Percentiles rank a stretch among this genome's conserved stretches.
phyloP scores from a whole-genome alignment of 2,329 filamentous ascomycete genomes.

The Epichloe coenophiala region DNA sequence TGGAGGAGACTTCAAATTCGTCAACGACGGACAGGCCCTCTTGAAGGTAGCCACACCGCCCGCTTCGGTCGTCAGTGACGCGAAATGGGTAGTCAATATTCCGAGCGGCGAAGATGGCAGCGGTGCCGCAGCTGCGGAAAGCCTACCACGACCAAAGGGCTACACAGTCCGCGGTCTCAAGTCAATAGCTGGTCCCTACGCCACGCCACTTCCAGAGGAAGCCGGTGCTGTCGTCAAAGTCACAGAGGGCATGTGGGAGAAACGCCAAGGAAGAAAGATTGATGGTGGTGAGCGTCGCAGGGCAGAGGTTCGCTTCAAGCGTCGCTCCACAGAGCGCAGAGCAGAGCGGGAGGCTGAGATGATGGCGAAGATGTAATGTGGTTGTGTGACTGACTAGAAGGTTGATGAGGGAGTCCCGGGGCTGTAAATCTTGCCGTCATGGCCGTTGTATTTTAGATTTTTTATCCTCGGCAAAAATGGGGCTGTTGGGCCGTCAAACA shows the following conservation, averaged over 20 bases:
- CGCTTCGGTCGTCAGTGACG: constrained; percentile 24
- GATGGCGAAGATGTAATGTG: constrained; percentile 17
- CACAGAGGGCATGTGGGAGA: constrained; percentile 87
- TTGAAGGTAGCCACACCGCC: constrained; percentile 33
- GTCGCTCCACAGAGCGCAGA: constrained; percentile 63
- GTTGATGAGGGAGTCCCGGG: not conserved
- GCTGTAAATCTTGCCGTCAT: not conserved
- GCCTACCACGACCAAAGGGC: constrained; percentile 19
- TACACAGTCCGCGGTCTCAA: constrained; percentile 56
- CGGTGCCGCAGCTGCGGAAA: constrained; percentile 5
- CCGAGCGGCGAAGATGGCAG: constrained; percentile 29
- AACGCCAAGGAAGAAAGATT: constrained; percentile 75
- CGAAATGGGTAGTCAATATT: constrained; percentile 43
- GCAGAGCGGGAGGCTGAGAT: constrained; percentile 41
- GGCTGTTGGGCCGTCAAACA: too few species aligned
- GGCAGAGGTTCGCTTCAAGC: constrained; percentile 78
- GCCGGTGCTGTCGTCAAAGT: constrained; percentile 53
- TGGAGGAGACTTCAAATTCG: constrained; percentile 68
- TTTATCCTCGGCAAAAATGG: not conserved
- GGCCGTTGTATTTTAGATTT: not conserved
- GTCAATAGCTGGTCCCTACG: constrained; percentile 62
- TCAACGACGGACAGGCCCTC: constrained; percentile 41
- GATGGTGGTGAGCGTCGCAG: constrained; percentile 89
- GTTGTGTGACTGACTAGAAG: not conserved
- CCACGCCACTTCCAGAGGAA: constrained; percentile 53